Evolutionary conservation across 2,329 filamentous ascomycete species (phyloP).

Genomic region (Tolypocladium guangdongense): DNA sequence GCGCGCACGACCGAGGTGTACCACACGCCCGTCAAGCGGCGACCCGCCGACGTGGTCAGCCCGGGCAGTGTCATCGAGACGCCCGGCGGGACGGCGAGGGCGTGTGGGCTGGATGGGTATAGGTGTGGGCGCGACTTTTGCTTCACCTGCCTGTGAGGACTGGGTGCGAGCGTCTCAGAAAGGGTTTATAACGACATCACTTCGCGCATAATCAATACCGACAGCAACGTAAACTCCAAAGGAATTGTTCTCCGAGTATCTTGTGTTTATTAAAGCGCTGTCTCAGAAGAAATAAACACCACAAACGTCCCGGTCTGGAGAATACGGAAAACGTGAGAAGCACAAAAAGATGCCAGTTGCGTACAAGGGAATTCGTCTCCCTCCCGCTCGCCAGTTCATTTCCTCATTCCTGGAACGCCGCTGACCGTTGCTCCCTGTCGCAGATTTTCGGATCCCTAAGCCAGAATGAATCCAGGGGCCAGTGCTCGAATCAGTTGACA

Average conservation of each 20-base stretch:
- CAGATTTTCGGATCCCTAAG: background rate
- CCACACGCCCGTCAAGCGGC: constrained; percentile 15
- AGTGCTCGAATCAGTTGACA: background rate
- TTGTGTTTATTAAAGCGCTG: constrained; percentile 1
- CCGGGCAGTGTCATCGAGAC: constrained; percentile 26
- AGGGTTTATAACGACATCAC: background rate
- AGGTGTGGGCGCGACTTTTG: constrained; percentile 48
- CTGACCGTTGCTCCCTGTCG: background rate
- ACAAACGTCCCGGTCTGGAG: constrained; percentile 7
- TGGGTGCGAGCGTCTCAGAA: background rate
- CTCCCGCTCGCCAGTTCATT: background rate
- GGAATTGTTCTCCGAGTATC: background rate
- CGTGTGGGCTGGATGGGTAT: constrained; percentile 46
- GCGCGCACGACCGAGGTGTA: constrained; percentile 16
- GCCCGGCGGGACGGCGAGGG: constrained; percentile 36
- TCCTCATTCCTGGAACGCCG: background rate
- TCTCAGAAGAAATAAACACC: constrained; percentile 1
- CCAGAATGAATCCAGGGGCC: background rate
- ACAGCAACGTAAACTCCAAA: background rate
- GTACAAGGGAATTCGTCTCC: background rate
- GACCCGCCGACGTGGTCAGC: constrained; percentile 8
- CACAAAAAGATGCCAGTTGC: background rate
- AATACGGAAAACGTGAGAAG: constrained; percentile 1
- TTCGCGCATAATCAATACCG: background rate
- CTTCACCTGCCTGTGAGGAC: constrained; percentile 37